These are phyloP conservation scores for Flaveria linearis DNA, from an alignment of 129 eudicot genomes.

Conservation along the genomic window DNA sequence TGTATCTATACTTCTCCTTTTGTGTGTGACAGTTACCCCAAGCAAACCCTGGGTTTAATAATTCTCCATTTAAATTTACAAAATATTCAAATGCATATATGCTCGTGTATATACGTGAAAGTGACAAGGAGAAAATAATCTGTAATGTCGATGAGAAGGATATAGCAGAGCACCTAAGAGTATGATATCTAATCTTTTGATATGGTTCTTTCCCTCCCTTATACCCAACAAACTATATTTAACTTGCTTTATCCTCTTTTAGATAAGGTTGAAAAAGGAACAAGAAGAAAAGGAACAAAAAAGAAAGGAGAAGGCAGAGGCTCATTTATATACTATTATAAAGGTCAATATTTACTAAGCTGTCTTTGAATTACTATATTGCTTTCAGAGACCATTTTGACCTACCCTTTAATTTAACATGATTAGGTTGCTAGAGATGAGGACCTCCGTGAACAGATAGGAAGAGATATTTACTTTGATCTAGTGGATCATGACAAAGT, in stretches of 20 bases:
- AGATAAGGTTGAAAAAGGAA: slow-evolving; percentile 72
- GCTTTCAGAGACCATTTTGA: not conserved
- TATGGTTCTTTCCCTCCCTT: slow-evolving; percentile 8
- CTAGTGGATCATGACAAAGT: slow-evolving; percentile 96
- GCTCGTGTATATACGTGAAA: slow-evolving; percentile 81
- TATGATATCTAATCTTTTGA: slow-evolving; percentile 23
- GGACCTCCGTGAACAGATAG: slow-evolving; percentile 76
- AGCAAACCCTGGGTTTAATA: slow-evolving; percentile 75
- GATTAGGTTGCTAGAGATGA: slow-evolving; percentile 68
- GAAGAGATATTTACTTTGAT: slow-evolving; percentile 79
- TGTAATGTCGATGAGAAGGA: slow-evolving; percentile 83
- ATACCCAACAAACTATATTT: not conserved
- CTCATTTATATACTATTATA: slow-evolving; percentile 56
- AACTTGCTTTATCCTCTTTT: slow-evolving; percentile 16
- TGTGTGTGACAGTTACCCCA: slow-evolving; percentile 60
- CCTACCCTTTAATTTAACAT: slow-evolving; percentile 19
- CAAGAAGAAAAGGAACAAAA: slow-evolving; percentile 78
- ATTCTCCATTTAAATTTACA: slow-evolving; percentile 78
- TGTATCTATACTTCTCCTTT: slow-evolving; percentile 7
- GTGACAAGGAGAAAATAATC: slow-evolving; percentile 72
- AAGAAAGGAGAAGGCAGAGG: slow-evolving; percentile 66
- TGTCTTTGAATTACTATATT: not conserved
- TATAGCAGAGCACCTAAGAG: slow-evolving; percentile 76
- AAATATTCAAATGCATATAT: slow-evolving; percentile 83
- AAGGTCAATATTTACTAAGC: slow-evolving; percentile 42